Percentiles rank a stretch among this genome's conserved stretches.
These are phyloP conservation scores for Verbena officinalis DNA, from an alignment of 257 asterid species.

Conservation along the genomic window DNA sequence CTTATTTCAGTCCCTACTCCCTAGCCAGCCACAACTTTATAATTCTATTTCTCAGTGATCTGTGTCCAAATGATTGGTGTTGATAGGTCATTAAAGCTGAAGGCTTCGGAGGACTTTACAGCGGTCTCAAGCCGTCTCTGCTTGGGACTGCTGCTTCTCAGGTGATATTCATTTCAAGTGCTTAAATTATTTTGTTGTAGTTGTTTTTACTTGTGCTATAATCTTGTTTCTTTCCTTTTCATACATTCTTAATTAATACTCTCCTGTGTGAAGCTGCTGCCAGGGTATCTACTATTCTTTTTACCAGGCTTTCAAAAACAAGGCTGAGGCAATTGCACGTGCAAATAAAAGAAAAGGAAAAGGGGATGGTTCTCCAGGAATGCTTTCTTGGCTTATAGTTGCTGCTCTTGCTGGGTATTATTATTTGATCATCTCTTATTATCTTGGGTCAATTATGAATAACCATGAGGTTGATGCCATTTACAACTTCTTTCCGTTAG, in stretches of 20 bases:
- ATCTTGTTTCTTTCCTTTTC: not conserved
- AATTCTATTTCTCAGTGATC: not conserved
- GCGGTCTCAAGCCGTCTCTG: conserved; percentile 93
- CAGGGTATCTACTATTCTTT: conserved; percentile 88
- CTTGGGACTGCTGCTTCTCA: conserved; percentile 92
- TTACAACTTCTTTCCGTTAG: too few relatives aligned
- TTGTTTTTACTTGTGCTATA: conserved; percentile 11
- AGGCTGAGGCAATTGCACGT: conserved; percentile 76
- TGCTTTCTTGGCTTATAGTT: conserved; percentile 88
- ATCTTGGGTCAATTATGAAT: too few relatives aligned
- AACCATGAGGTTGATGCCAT: too few relatives aligned
- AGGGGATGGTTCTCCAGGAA: conserved; percentile 93
- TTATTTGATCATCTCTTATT: too few relatives aligned
- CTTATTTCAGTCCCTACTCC: not conserved
- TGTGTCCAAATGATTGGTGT: not conserved
- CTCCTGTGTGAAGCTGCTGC: conserved; percentile 40
- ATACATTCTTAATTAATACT: conserved; percentile 27
- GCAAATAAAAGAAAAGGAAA: conserved; percentile 56
- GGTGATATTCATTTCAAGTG: conserved; percentile 41
- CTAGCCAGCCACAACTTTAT: not conserved
- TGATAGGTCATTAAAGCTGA: conserved; percentile 63
- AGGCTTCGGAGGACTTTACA: conserved; percentile 89
- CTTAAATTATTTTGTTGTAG: not conserved
- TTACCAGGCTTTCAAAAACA: conserved; percentile 89
- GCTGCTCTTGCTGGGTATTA: conserved; percentile 93